Conservation (phyloP, 371 early-diverging fungal genomes). For the Globomyces sp. region DNA sequence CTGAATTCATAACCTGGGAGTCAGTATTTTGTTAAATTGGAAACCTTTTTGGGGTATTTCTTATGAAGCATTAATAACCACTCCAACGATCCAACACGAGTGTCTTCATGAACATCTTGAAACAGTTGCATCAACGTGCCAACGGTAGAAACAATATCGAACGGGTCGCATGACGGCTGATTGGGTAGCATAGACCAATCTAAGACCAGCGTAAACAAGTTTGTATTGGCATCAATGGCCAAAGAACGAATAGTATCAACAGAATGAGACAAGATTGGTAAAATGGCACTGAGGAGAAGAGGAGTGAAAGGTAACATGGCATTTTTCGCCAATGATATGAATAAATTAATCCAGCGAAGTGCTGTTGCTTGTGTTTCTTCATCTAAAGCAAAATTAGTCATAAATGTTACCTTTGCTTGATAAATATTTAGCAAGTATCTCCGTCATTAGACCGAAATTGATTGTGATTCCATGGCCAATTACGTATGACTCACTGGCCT, state of each 20-base stretch:
- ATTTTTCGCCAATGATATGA: slow-evolving; percentile 73
- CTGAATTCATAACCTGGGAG: slow-evolving; percentile 57
- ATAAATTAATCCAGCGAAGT: slow-evolving; percentile 82
- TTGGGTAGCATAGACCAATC: slow-evolving; percentile 39
- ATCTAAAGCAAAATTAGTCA: slow-evolving; percentile 42
- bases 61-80: slow-evolving; percentile 92
- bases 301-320: slow-evolving; percentile 77
- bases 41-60: slow-evolving; percentile 69
- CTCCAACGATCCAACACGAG: slow-evolving; percentile 80
- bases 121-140: slow-evolving; percentile 73
- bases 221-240: slow-evolving; percentile 73
- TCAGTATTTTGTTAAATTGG: too few relatives aligned
- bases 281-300: slow-evolving; percentile 67
- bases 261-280: slow-evolving; percentile 82
- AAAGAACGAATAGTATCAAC: slow-evolving; percentile 58
- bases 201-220: slow-evolving; percentile 66
- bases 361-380: slow-evolving; percentile 86
- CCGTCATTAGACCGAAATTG: slow-evolving; percentile 73
- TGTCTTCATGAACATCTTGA: slow-evolving; percentile 80
- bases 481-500: slow-evolving; percentile 36
- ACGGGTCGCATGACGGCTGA: slow-evolving; percentile 17
- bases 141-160: slow-evolving; percentile 77
- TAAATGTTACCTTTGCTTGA: slow-evolving; percentile 53
- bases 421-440: slow-evolving; percentile 78
- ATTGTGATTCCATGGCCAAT: slow-evolving; percentile 75